Percentiles rank a stretch among this genome's conserved stretches.
phyloP scores from a whole-genome alignment of 2,329 filamentous ascomycete genomes.

The Sphaerostilbella broomeana region DNA sequence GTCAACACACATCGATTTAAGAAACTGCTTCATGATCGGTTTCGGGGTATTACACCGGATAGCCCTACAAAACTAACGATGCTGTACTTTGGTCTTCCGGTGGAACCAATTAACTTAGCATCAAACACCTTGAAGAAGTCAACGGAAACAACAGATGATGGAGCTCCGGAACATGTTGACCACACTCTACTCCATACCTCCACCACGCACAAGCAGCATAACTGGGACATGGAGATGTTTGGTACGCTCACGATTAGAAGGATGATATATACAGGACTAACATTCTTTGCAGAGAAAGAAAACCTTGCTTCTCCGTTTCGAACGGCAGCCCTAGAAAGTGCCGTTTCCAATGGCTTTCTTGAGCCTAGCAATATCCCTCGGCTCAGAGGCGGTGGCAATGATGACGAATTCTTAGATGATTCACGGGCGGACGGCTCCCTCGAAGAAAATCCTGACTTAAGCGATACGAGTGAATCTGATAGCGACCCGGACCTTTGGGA shows the following conservation, averaged over 20 bases:
- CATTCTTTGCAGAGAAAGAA: slow-evolving; percentile 4
- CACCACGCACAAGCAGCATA: slow-evolving; percentile 24
- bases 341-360: too few relatives aligned
- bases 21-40: slow-evolving; percentile 24
- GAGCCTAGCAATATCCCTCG: too few relatives aligned
- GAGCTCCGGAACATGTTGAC: slow-evolving; percentile 15
- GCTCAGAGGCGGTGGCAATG: slow-evolving; percentile 8
- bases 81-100: slow-evolving; percentile 41
- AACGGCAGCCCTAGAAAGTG: not conserved
- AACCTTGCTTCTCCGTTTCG: slow-evolving; percentile 1
- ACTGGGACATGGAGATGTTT: slow-evolving; percentile 25
- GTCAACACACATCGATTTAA: slow-evolving; percentile 25
- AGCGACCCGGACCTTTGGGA: not conserved
- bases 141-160: slow-evolving; percentile 15
- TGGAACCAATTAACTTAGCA: slow-evolving; percentile 29
- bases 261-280: too few relatives aligned
- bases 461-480: not conserved
- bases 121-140: slow-evolving; percentile 21
- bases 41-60: slow-evolving; percentile 22
- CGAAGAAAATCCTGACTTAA: not conserved
- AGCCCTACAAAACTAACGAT: slow-evolving; percentile 38
- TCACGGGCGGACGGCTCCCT: not conserved
- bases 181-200: slow-evolving; percentile 28
- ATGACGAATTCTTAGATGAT: not conserved
- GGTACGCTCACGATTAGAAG: too few relatives aligned